These are phyloP conservation scores for Sporothrix phasma DNA, from an alignment of 2,329 filamentous ascomycete genomes.

Conservation along the genomic window DNA sequence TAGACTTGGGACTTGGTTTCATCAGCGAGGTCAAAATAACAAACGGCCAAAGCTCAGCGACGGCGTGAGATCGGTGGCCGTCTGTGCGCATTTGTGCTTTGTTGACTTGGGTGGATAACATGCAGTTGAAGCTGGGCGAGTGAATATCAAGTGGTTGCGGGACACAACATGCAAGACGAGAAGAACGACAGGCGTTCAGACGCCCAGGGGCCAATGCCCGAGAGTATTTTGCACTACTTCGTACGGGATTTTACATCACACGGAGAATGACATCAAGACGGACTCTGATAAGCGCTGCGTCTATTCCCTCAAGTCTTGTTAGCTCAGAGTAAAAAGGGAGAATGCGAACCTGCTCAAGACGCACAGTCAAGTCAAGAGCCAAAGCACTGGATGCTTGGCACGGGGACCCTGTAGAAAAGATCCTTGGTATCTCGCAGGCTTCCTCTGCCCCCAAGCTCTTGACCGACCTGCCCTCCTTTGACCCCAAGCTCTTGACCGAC, in stretches of 20 bases:
- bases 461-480: neutral
- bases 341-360: neutral
- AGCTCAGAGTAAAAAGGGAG: neutral
- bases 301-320: neutral
- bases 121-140: neutral
- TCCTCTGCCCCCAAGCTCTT: neutral
- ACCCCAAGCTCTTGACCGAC: neutral
- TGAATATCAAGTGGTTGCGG: neutral
- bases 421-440: neutral
- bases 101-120: neutral
- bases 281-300: neutral
- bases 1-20: no score
- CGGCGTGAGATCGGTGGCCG: neutral
- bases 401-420: neutral
- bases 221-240: neutral
- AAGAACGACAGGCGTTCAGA: no score
- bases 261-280: neutral
- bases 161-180: no score
- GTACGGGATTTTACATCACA: neutral
- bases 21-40: neutral
- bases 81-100: neutral
- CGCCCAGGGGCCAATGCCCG: no score
- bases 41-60: neutral
- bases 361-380: neutral
- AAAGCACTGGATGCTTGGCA: neutral